Conservation (phyloP, 139 green algal genomes). For the Chlorella ohadii region DNA sequence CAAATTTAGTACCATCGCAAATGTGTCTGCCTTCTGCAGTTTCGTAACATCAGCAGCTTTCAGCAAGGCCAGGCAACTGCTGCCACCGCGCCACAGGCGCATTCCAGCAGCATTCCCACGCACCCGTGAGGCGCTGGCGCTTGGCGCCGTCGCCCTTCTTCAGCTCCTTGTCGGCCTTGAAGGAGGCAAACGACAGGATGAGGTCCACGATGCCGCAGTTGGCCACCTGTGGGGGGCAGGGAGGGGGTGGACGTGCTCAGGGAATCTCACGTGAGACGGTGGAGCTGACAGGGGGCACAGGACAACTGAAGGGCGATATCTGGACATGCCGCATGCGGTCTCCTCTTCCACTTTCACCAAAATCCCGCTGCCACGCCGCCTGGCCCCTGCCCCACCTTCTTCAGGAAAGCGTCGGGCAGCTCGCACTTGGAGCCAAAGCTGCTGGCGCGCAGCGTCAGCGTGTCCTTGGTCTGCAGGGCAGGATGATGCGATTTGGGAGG, state of each 20-base stretch:
- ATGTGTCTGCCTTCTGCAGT: too few relatives aligned
- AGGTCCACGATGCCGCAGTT: slow-evolving; percentile 86
- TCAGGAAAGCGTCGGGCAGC: slow-evolving; percentile 87
- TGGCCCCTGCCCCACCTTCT: slow-evolving; percentile 65
- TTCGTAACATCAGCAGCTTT: too few relatives aligned
- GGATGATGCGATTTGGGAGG: too few relatives aligned
- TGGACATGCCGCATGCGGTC: too few relatives aligned
- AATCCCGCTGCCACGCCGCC: too few relatives aligned
- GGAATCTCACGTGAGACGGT: too few relatives aligned
- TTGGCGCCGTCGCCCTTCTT: slow-evolving; percentile 98
- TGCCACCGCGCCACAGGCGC: neutral
- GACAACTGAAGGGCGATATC: too few relatives aligned
- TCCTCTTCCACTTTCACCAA: too few relatives aligned
- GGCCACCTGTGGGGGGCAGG: slow-evolving; percentile 38
- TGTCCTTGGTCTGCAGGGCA: slow-evolving; percentile 94
- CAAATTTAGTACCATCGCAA: too few relatives aligned
- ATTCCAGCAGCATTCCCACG: neutral
- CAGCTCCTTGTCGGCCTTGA: slow-evolving; percentile 95
- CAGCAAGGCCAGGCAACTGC: too few relatives aligned
- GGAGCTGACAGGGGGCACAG: too few relatives aligned
- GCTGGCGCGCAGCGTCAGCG: slow-evolving; percentile 84
- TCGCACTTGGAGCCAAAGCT: slow-evolving; percentile 97
- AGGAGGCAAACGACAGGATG: slow-evolving; percentile 90
- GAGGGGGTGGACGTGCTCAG: neutral
- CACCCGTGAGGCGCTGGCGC: slow-evolving; percentile 73